These are phyloP conservation scores for Arthrobotrys pseudoclavata DNA, from an alignment of 2,329 filamentous ascomycete species.

Conservation along the genomic window DNA sequence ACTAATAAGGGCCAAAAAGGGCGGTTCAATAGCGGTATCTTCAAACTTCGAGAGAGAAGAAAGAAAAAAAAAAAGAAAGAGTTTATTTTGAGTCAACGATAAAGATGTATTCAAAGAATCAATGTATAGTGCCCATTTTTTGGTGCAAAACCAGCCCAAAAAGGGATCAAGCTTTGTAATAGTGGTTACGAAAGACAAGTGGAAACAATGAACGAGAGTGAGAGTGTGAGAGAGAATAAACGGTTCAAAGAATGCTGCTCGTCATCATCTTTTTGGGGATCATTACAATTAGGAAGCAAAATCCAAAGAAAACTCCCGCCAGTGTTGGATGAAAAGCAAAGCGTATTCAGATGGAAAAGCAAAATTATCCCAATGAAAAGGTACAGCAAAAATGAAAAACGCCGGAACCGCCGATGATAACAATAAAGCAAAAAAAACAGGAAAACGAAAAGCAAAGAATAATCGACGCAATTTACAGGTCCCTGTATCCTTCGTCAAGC, in stretches of 20 bases:
- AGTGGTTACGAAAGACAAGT: not conserved
- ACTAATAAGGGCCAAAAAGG: not conserved
- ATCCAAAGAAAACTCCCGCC: conserved; percentile 45
- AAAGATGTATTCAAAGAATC: conserved; percentile 1
- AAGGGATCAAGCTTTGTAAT: conserved; percentile 9
- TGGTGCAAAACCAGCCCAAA: not conserved
- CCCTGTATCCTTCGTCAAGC: conserved; percentile 32
- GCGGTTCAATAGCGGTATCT: conserved; percentile 5
- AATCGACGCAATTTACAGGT: conserved; percentile 48
- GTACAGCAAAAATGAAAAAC: conserved; percentile 39
- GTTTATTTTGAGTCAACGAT: not conserved
- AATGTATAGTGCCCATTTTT: not conserved
- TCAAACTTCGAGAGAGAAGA: not conserved
- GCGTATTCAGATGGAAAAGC: conserved; percentile 18
- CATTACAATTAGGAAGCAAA: conserved; percentile 39
- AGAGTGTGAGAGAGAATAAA: not conserved
- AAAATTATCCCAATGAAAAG: conserved; percentile 7
- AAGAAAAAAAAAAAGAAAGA: not conserved
- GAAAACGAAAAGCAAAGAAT: conserved; percentile 14
- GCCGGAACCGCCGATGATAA: conserved; percentile 32
- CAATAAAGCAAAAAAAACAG: conserved; percentile 24
- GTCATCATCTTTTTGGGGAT: conserved; percentile 45
- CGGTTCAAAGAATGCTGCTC: conserved; percentile 15
- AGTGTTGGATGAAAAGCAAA: conserved; percentile 28
- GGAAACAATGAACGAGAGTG: conserved; percentile 1